Evolutionary conservation across 1,284 basidiomycete species (phyloP), one percentile per base, ranked within the genome.

Genomic region (Phlebopus sp.): DNA sequence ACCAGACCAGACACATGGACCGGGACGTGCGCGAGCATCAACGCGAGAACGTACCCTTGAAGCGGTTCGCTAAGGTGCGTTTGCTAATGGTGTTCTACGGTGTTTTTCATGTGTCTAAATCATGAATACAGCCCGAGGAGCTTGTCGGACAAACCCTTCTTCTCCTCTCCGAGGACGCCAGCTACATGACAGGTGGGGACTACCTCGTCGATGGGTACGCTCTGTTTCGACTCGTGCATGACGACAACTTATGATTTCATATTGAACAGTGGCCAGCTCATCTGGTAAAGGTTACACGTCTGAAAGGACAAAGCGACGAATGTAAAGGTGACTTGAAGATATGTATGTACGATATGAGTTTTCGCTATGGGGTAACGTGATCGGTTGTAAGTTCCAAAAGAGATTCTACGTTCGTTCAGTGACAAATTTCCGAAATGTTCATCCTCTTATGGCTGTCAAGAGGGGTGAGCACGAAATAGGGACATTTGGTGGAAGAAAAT

Each of bases 131-230:
- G 61, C 73, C 76, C 2, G 56, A 68, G 13, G 77, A 79, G 55
- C 72, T 79, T 43, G 59, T 69, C 2, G 66, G 66, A 6, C 73
- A 73, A 53, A 64, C 69, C 0, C 42, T 78, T 38, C 59, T 76
- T 8, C 67, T 79, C 13, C 68, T 79, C n/a, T 71, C 72, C 14
- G 55, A 64, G 4, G 55, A 66, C 31, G 68, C 67, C 0, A 69
- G 67, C 35, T 76, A 77, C 55, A 69, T 69, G 66, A 77, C 74
- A 9, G 74, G 74, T 5, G 67, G 67, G 1, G 72, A 73, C 43
- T 65, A 68, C 41, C 63, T 73, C 51, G 56, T 77, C 14, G 75
- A 77, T 37, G 74, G 74, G 67, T 74, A 49, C 1, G 72, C 46
- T 9, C 19, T 14, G 18, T 27, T 27, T 14, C 2, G 4, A 36